phyloP scores from a whole-genome alignment of 2,329 filamentous ascomycete species.

The Madurella fahalii region DNA sequence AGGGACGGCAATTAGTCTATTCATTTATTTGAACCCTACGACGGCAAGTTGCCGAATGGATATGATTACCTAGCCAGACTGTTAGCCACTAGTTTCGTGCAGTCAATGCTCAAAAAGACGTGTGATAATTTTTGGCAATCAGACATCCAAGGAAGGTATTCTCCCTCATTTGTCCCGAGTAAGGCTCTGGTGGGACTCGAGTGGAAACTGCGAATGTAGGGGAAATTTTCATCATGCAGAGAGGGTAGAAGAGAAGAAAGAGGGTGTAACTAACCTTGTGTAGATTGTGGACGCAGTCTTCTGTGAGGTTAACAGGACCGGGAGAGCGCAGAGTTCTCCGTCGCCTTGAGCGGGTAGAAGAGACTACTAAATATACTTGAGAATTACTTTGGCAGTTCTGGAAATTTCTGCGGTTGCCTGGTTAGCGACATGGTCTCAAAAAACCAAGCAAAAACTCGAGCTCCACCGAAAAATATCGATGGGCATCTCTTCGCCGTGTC shows the following conservation, averaged over 20 bases:
- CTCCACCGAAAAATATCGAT: conserved; percentile 12
- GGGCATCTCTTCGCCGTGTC: conserved; percentile 30
- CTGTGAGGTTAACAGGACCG: conserved; percentile 7
- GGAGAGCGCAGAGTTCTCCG: neutral
- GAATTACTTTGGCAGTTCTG: neutral
- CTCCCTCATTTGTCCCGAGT: conserved; percentile 64
- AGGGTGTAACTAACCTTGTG: conserved; percentile 31
- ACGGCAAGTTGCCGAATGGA: too few relatives aligned
- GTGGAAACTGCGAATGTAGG: conserved; percentile 85
- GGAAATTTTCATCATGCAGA: conserved; percentile 68
- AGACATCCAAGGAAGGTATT: conserved; percentile 74
- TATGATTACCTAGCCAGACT: conserved; percentile 5
- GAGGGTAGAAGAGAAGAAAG: conserved; percentile 15
- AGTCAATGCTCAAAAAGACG: conserved; percentile 6
- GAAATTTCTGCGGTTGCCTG: conserved; percentile 14
- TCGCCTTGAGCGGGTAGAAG: neutral
- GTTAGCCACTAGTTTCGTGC: conserved; percentile 21
- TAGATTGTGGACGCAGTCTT: neutral
- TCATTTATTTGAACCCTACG: neutral
- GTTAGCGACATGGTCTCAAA: conserved; percentile 16
- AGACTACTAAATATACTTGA: conserved; percentile 3
- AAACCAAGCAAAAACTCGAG: conserved; percentile 2
- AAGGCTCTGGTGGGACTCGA: conserved; percentile 67
- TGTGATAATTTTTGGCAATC: conserved; percentile 36
- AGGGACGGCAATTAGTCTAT: too few relatives aligned